Evolutionary conservation across 106 monocot genomes (phyloP).

Genomic region (Dendrobium officinale): DNA sequence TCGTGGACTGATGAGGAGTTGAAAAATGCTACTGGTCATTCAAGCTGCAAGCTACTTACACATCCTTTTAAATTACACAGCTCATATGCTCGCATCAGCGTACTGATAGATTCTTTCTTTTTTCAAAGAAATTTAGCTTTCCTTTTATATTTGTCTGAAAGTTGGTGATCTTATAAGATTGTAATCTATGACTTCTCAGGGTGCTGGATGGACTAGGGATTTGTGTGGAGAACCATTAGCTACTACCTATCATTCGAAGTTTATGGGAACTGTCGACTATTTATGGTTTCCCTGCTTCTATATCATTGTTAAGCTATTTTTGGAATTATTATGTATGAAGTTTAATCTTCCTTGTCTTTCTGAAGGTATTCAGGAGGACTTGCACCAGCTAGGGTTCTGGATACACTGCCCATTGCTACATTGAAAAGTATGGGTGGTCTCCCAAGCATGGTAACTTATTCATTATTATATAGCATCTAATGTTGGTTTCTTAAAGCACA

Average conservation of each 20-base stretch:
- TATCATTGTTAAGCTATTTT: neutral
- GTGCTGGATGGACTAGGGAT: constrained; percentile 32
- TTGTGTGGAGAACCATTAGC: constrained; percentile 44
- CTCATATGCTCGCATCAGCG: constrained; percentile 44
- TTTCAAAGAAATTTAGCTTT: neutral
- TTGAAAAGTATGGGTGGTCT: constrained; percentile 38
- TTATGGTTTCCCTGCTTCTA: constrained; percentile 23
- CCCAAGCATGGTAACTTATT: constrained; percentile 38
- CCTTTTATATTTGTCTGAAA: neutral
- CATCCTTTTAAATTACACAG: constrained; percentile 45
- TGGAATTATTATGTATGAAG: neutral
- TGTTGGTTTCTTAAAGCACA: neutral
- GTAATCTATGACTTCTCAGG: constrained; percentile 18
- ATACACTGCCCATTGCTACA: constrained; percentile 38
- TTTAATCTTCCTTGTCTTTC: neutral
- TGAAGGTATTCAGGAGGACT: constrained; percentile 54
- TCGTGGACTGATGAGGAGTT: constrained; percentile 43
- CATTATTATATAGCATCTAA: neutral
- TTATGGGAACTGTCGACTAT: constrained; percentile 64
- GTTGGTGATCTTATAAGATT: neutral
- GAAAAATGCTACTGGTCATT: constrained; percentile 36
- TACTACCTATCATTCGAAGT: constrained; percentile 51
- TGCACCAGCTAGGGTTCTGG: constrained; percentile 38
- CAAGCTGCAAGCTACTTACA: constrained; percentile 21
- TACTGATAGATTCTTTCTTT: constrained; percentile 3